phyloP scores from a whole-genome alignment of 2,329 filamentous ascomycete species.

The Colletotrichum tropicale region DNA sequence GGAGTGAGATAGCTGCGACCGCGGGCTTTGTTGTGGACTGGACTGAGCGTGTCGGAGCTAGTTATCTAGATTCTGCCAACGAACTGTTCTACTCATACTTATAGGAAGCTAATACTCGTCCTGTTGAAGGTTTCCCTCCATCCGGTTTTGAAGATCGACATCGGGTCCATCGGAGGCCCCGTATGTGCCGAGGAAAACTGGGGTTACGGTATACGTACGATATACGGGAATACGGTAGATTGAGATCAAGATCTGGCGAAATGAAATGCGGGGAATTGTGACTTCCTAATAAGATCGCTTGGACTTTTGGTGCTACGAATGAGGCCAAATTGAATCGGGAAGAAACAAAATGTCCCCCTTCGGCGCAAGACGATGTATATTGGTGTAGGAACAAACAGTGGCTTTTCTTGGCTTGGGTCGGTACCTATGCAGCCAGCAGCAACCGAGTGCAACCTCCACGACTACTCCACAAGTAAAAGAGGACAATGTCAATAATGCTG shows the following conservation, averaged over 20 bases:
- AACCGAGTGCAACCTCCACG: too few relatives aligned
- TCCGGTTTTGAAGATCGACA: neutral
- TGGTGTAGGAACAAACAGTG: too few relatives aligned
- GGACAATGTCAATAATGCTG: fast-evolving
- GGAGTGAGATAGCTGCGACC: neutral
- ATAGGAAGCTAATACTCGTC: neutral
- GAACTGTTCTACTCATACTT: neutral
- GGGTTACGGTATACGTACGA: neutral
- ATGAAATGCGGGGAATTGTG: neutral
- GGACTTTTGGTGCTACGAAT: too few relatives aligned
- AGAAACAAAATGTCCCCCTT: too few relatives aligned
- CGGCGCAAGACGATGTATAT: too few relatives aligned
- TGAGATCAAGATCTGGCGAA: neutral
- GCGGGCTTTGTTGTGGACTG: neutral
- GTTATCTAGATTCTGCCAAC: neutral
- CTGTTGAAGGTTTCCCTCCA: neutral
- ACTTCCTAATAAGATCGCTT: neutral
- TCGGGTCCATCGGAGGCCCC: neutral
- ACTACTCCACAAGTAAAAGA: too few relatives aligned
- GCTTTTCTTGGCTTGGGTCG: too few relatives aligned
- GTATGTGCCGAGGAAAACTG: neutral
- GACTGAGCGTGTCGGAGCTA: neutral
- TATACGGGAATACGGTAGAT: neutral
- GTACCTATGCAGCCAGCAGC: too few relatives aligned
- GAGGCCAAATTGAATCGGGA: too few relatives aligned